Conservation (phyloP, 768 basidiomycete genomes). For the Mycena vitilis region DNA sequence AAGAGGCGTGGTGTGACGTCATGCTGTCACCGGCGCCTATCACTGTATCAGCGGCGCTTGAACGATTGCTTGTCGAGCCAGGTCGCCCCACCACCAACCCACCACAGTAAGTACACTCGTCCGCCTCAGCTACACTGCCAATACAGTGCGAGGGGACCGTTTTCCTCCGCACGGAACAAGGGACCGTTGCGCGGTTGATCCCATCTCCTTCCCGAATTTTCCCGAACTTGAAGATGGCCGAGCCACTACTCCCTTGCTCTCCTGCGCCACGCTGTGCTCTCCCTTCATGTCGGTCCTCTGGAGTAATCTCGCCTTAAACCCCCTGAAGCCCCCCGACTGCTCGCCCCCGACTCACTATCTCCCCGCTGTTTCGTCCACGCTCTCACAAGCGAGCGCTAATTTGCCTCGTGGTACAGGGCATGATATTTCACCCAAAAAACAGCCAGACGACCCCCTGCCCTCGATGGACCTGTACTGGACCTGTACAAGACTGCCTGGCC, state of each 20-base stretch:
- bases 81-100: too few relatives aligned
- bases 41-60: too few relatives aligned
- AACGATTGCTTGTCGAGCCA: too few relatives aligned
- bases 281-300: background rate
- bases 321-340: background rate
- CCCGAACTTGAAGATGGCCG: background rate
- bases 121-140: too few relatives aligned
- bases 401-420: conserved; percentile 1
- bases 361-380: background rate
- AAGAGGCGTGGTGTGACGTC: too few relatives aligned
- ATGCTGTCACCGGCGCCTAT: too few relatives aligned
- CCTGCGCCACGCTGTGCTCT: background rate
- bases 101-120: too few relatives aligned
- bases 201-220: background rate
- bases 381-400: background rate
- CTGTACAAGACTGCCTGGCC: conserved; percentile 12
- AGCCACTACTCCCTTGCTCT: background rate
- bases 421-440: background rate
- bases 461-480: too few relatives aligned
- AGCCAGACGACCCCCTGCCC: background rate
- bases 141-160: too few relatives aligned
- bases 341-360: background rate
- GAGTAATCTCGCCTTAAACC: background rate
- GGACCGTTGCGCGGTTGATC: background rate
- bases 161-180: too few relatives aligned